These are phyloP conservation scores for Fusarium sp. DNA, from an alignment of 2,329 filamentous ascomycete genomes.

Conservation along the genomic window DNA sequence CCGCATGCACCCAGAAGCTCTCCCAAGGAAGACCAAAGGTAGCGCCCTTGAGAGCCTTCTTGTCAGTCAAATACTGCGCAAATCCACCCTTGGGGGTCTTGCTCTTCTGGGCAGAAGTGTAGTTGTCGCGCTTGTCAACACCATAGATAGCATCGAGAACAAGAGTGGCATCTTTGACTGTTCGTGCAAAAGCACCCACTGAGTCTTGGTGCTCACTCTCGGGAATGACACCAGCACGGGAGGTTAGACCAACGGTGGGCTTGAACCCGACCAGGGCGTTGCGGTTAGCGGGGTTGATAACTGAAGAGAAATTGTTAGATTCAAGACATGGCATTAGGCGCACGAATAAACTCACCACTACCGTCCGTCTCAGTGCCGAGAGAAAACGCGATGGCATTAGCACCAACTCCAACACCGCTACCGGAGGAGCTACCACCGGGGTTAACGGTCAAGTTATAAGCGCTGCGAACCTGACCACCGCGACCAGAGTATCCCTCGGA, in stretches of 20 bases:
- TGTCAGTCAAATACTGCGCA: conserved; percentile 66
- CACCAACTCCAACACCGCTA: conserved; percentile 72
- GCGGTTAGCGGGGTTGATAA: conserved; percentile 78
- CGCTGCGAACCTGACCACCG: conserved; percentile 73
- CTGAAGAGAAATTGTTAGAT: conserved; percentile 46
- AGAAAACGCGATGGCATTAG: conserved; percentile 73
- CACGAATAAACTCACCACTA: conserved; percentile 58
- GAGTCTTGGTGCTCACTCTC: conserved; percentile 77
- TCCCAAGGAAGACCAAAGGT: conserved; percentile 79
- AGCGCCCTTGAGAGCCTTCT: conserved; percentile 68
- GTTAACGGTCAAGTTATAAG: conserved; percentile 77
- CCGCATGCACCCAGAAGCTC: conserved; percentile 75
- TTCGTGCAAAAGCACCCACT: conserved; percentile 75
- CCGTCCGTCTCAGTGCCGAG: conserved; percentile 82
- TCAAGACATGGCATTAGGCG: neutral
- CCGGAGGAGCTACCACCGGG: conserved; percentile 79
- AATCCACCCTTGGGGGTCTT: conserved; percentile 70
- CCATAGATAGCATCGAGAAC: conserved; percentile 78
- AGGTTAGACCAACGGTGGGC: conserved; percentile 80
- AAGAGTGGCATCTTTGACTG: conserved; percentile 76
- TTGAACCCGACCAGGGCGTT: conserved; percentile 81
- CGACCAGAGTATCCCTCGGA: conserved; percentile 76
- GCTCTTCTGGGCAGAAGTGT: conserved; percentile 70
- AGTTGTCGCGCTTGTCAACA: conserved; percentile 72
- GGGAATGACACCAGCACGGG: conserved; percentile 73